Base-by-base conservation (phyloP, 768 basidiomycete species). In the Chlorophyllum brunneum region DNA sequence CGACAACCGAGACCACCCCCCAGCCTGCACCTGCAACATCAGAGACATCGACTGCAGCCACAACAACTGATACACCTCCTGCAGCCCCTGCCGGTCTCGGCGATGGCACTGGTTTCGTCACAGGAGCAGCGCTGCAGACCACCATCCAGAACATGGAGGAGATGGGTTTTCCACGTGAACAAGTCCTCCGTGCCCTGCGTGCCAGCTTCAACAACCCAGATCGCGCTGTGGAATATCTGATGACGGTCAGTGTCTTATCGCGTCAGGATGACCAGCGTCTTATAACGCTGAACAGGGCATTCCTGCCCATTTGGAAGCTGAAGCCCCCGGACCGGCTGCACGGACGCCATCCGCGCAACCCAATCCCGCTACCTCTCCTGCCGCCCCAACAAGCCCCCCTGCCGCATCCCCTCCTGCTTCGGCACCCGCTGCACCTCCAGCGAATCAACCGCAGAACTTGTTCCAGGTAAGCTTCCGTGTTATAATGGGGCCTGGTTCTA, bases 121-220 rank as follows among this genome's bases (percentile, higher is more conserved):
- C 85, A 2, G 97, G 97, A 1, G 68, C 74, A 0, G 85, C 77
- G 2, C 77, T 98, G 2, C 85, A 98, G 65, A 65, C 76, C 5
- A 83, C 92, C 5, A 85, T 98, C 59, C 68, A 73, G 43, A 87
- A 87, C 64, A 93, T 99, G 81, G 71, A 84, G 33, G 91, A 92
- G 59, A 98, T 99, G 97, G 97, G 97, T 5, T 98, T 95, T 61
- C 78, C 81, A 54, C 78, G 85, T 33, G 93, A 94, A 3, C 82
- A 92, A 61, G 92, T 98, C 36, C 68, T 84, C 61, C 80, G 85
- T 13, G 94, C 95, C 3, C 65, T 99, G 65, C 78, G 92, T 54
- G 97, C 95, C 23, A 94, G 91, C 64, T 99, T 80, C 73, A 99
- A 99, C 70, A 98, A 99, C 70, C 90, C 97, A 6, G 94, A 98